phyloP scores from a whole-genome alignment of 441 rosid species.

The Adansonia gregorii region DNA sequence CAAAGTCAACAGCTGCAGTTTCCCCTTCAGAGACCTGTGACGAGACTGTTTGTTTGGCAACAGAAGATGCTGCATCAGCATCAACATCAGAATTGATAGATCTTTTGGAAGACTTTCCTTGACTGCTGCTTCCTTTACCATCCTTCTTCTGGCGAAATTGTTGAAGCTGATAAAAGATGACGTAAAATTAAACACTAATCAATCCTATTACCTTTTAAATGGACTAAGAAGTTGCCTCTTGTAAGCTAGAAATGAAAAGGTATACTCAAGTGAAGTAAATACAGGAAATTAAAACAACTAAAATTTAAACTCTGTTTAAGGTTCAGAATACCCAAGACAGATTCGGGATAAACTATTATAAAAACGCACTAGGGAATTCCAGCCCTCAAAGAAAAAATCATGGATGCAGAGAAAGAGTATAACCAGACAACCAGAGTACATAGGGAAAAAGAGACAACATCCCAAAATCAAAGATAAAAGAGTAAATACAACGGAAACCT shows the following conservation, averaged over 20 bases:
- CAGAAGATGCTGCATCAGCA: conserved; percentile 44
- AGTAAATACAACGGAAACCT: conserved; percentile 46
- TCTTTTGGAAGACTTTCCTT: conserved; percentile 74
- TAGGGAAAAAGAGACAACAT: background rate
- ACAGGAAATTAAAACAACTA: background rate
- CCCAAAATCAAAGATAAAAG: background rate
- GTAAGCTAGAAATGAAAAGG: background rate
- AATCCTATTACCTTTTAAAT: background rate
- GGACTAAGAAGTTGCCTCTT: background rate
- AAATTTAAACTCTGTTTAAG: conserved; percentile 8
- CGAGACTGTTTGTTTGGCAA: conserved; percentile 30
- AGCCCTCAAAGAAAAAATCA: background rate
- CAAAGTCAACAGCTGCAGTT: conserved; percentile 41
- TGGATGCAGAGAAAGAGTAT: background rate
- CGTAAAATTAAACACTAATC: conserved; percentile 17
- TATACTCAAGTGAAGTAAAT: background rate
- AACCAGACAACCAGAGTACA: background rate
- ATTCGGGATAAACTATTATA: background rate
- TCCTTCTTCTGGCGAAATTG: conserved; percentile 97
- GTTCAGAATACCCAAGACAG: conserved; percentile 7
- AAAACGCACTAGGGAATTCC: background rate
- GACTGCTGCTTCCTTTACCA: conserved; percentile 74
- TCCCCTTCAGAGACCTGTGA: conserved; percentile 48
- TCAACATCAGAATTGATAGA: conserved; percentile 59
- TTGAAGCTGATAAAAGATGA: conserved; percentile 74